A percentile compares a stretch with the other conserved stretches of the same genome.
phyloP scores from a whole-genome alignment of 2,329 filamentous ascomycete genomes.

The Fusarium liriodendri region DNA sequence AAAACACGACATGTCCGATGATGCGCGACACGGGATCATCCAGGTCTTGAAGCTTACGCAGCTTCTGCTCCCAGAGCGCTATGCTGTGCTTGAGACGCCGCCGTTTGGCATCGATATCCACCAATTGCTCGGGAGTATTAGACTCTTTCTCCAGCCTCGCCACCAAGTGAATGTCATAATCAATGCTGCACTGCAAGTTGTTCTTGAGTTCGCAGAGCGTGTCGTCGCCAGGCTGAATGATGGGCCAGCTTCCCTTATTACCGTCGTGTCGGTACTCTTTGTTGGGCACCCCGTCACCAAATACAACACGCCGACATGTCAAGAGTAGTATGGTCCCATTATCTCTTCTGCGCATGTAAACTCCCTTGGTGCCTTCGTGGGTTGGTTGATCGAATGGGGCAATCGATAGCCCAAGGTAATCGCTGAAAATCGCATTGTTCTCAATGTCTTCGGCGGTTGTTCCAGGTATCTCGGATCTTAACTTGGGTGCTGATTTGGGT shows the following conservation, averaged over 20 bases:
- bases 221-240: not conserved
- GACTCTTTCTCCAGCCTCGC: not conserved
- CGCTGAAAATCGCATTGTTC: not conserved
- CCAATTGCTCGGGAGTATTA: not conserved
- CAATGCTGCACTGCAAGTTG: not conserved
- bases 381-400: constrained; percentile 17
- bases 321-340: constrained; percentile 28
- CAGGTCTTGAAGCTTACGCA: not conserved
- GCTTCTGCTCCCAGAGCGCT: not conserved
- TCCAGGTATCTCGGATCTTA: not conserved
- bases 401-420: not conserved
- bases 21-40: not conserved
- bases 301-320: constrained; percentile 16
- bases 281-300: not conserved
- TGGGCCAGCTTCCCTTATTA: not conserved
- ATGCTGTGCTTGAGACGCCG: not conserved
- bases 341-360: not conserved
- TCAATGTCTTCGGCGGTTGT: not conserved
- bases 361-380: constrained; percentile 25
- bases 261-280: not conserved
- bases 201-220: not conserved
- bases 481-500: not conserved
- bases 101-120: not conserved
- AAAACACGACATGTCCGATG: constrained; percentile 9
- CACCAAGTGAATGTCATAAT: not conserved